phyloP scores from a whole-genome alignment of 2,329 filamentous ascomycete genomes.

The Neonectria magnoliae region DNA sequence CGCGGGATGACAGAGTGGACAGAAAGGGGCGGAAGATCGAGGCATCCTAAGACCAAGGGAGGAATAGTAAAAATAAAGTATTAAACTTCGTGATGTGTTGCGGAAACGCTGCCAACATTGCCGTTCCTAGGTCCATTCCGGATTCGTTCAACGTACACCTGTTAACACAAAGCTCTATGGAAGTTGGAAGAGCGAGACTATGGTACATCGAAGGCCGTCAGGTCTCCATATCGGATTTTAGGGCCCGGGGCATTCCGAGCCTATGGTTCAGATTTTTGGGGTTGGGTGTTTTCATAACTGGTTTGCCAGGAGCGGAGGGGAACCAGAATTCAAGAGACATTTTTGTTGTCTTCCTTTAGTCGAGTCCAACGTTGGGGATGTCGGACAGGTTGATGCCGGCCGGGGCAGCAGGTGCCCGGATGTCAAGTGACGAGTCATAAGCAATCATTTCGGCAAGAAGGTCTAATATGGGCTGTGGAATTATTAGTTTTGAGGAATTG shows the following conservation, averaged over 20 bases:
- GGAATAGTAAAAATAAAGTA: conserved; percentile 25
- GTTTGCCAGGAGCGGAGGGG: conserved; percentile 32
- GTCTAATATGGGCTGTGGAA: conserved; percentile 83
- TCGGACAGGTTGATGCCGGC: conserved; percentile 56
- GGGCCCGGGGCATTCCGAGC: conserved; percentile 15
- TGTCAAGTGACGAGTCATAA: conserved; percentile 78
- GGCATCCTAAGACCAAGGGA: conserved; percentile 29
- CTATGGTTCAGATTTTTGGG: conserved; percentile 27
- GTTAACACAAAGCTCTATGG: conserved; percentile 56
- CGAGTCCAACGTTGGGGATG: conserved; percentile 63
- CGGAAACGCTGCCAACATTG: conserved; percentile 45
- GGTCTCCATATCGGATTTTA: conserved; percentile 39
- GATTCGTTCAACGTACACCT: conserved; percentile 48
- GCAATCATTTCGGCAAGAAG: conserved; percentile 98
- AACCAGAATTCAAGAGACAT: conserved; percentile 21
- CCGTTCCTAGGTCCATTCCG: conserved; percentile 46
- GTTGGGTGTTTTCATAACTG: conserved; percentile 35
- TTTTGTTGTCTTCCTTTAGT: conserved; percentile 52
- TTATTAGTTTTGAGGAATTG: conserved; percentile 30
- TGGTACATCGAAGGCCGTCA: conserved; percentile 52
- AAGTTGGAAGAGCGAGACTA: conserved; percentile 51
- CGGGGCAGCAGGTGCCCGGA: conserved; percentile 55
- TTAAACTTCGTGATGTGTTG: conserved; percentile 44
- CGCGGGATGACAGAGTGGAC: conserved; percentile 86
- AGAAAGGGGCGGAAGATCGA: conserved; percentile 80